phyloP scores from a whole-genome alignment of 148 eudicot species.

The Bassia scoparia region DNA sequence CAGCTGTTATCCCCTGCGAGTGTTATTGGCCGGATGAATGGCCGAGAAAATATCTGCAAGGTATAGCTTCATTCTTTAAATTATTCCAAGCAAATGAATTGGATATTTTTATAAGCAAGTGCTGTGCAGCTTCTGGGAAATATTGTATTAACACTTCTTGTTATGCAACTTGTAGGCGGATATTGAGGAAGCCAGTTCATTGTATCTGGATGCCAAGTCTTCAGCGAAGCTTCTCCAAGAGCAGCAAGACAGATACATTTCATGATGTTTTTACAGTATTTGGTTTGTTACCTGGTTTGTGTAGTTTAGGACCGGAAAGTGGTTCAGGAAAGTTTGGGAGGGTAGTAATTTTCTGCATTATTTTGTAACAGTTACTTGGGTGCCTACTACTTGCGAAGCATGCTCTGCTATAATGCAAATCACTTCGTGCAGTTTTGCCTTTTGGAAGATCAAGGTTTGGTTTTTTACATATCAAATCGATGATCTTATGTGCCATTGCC shows the following conservation, averaged over 20 bases:
- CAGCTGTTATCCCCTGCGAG: conserved; percentile 90
- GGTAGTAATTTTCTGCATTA: background rate
- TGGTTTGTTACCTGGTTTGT: background rate
- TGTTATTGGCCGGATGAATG: conserved; percentile 80
- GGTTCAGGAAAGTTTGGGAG: background rate
- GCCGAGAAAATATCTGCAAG: conserved; percentile 94
- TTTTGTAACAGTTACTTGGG: background rate
- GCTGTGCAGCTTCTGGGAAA: background rate
- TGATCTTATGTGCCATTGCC: background rate
- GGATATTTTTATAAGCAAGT: background rate
- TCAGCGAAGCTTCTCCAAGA: conserved; percentile 94
- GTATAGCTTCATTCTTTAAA: conserved; percentile 33
- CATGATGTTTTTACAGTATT: conserved; percentile 33
- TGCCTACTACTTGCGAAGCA: background rate
- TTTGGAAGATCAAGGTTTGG: background rate
- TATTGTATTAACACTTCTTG: background rate
- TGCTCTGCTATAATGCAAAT: background rate
- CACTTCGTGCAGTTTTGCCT: conserved; percentile 6
- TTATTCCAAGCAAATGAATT: background rate
- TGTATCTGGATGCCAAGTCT: conserved; percentile 87
- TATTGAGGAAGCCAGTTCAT: conserved; percentile 71
- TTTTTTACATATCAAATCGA: background rate
- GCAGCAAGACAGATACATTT: conserved; percentile 92
- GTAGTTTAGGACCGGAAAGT: conserved; percentile 5
- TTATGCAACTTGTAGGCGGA: conserved; percentile 57